Conservation (phyloP, 306 rosid species). For the Malus sylvestris region DNA sequence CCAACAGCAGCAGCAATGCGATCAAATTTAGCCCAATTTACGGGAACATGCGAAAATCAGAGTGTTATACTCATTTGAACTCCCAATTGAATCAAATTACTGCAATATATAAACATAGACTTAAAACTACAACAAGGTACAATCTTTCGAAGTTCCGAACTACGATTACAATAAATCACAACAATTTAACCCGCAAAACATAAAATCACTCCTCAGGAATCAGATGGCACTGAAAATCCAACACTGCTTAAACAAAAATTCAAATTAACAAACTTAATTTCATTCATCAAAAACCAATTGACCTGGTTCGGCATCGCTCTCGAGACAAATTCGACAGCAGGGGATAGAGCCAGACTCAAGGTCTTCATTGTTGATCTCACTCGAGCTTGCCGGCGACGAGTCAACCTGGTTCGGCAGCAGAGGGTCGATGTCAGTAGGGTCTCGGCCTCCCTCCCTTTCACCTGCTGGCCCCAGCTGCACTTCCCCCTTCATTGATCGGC, state of each 20-base stretch:
- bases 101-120: neutral
- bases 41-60: neutral
- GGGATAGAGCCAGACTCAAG: conserved; percentile 70
- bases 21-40: neutral
- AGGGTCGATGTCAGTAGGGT: conserved; percentile 81
- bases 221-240: neutral
- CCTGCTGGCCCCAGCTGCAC: conserved; percentile 68
- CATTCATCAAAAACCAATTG: neutral
- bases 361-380: conserved; percentile 70
- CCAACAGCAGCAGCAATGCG: neutral
- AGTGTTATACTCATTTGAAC: neutral
- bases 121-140: neutral
- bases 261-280: neutral
- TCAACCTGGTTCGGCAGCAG: conserved; percentile 48
- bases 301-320: conserved; percentile 90
- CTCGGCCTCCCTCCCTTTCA: conserved; percentile 47
- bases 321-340: conserved; percentile 93
- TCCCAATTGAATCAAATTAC: neutral
- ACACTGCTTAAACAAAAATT: neutral
- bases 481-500: conserved; percentile 66
- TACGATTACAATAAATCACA: neutral
- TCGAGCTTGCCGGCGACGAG: conserved; percentile 48
- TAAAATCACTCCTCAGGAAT: neutral
- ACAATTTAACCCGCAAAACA: neutral
- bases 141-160: neutral